These are phyloP conservation scores for Wilhelminamyces savonicus DNA, from an alignment of 805 yeast species.

Conservation along the genomic window DNA sequence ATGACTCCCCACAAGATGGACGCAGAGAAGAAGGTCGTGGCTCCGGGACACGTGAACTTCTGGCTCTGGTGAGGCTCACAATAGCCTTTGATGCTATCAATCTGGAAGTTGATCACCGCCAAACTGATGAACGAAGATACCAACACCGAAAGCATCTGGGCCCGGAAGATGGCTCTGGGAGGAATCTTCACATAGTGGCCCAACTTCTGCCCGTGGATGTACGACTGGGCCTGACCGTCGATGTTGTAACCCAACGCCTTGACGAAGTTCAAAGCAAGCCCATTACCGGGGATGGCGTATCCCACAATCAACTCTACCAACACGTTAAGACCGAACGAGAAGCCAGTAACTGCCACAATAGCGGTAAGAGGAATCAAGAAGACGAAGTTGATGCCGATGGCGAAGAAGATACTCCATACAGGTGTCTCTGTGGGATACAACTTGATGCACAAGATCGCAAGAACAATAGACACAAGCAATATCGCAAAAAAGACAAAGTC, in stretches of 20 bases:
- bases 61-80: conserved; percentile 39
- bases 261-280: conserved; percentile 37
- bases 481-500: conserved; percentile 23
- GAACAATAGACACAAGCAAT: conserved; percentile 21
- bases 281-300: conserved; percentile 32
- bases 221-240: conserved; percentile 51
- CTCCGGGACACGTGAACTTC: conserved; percentile 24
- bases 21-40: background rate
- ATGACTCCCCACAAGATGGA: conserved; percentile 62
- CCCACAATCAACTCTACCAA: conserved; percentile 32
- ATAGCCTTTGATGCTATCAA: conserved; percentile 21
- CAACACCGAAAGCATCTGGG: conserved; percentile 20
- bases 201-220: conserved; percentile 50
- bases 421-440: conserved; percentile 28
- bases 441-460: conserved; percentile 25
- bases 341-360: conserved; percentile 25
- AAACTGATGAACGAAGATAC: conserved; percentile 18
- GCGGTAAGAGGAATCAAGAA: conserved; percentile 27
- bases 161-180: conserved; percentile 51
- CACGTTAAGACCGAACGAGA: conserved; percentile 27
- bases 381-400: conserved; percentile 23
- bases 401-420: conserved; percentile 31
- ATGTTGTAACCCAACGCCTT: conserved; percentile 55
- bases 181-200: conserved; percentile 63
- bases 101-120: conserved; percentile 23